These are phyloP conservation scores for Colletotrichum orchidophilum DNA, from an alignment of 2,329 filamentous ascomycete genomes.

Conservation along the genomic window DNA sequence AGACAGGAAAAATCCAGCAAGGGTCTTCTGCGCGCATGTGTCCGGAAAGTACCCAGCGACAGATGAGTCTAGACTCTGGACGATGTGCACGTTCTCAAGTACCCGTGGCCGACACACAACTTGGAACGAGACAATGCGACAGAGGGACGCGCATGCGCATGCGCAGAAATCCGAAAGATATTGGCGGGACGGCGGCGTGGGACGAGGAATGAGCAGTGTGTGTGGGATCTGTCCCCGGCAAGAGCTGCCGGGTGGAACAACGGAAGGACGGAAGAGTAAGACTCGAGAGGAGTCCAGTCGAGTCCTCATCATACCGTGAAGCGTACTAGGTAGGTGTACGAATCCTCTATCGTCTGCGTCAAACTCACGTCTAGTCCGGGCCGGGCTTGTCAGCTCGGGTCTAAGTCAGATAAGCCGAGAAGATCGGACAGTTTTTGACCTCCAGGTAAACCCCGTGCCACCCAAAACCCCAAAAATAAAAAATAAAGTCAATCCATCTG, in stretches of 20 bases:
- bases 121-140: neutral
- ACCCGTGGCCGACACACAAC: neutral
- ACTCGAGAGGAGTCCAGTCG: neutral
- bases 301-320: too few species aligned
- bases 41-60: too few species aligned
- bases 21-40: neutral
- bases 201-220: slow-evolving; percentile 9
- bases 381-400: neutral
- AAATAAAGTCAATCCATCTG: neutral
- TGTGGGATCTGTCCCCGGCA: slow-evolving; percentile 10
- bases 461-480: too few species aligned
- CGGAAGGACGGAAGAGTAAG: neutral
- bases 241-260: slow-evolving; percentile 13
- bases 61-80: neutral
- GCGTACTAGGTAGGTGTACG: too few species aligned
- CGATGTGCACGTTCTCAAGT: neutral
- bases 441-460: neutral
- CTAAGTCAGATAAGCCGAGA: neutral
- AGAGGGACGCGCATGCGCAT: neutral
- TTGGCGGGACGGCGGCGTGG: neutral
- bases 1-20: neutral
- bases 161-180: neutral
- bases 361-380: neutral
- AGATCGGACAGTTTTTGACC: neutral
- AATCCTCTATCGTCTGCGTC: neutral